Evolutionary conservation across 768 basidiomycete species (phyloP).

Genomic region (Russula sp.): DNA sequence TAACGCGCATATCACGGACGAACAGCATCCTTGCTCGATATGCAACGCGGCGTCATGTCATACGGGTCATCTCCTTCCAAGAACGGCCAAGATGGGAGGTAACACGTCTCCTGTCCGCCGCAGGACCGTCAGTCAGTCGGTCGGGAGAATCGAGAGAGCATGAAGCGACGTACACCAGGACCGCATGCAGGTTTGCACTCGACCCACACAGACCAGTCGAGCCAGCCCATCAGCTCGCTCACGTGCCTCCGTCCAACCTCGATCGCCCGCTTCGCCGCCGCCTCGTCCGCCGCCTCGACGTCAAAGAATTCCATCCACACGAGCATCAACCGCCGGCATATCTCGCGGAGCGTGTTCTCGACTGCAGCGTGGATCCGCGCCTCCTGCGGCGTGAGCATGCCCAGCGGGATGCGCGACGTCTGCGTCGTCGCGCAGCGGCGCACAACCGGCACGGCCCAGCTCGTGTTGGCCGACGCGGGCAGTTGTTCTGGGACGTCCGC

Average conservation of each 20-base stretch:
- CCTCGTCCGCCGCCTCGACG: slow-evolving; percentile 12
- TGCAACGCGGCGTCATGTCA: slow-evolving; percentile 21
- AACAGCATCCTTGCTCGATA: background rate
- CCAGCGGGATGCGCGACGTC: slow-evolving; percentile 14
- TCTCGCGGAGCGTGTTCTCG: slow-evolving; percentile 20
- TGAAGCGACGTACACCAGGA: slow-evolving; percentile 15
- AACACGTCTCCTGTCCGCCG: slow-evolving; percentile 17
- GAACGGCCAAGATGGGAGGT: slow-evolving; percentile 24
- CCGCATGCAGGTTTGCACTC: slow-evolving; percentile 18
- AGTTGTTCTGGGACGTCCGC: slow-evolving; percentile 11
- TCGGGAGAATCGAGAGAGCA: background rate
- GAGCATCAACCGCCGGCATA: slow-evolving; percentile 21
- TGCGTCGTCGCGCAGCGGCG: slow-evolving; percentile 20
- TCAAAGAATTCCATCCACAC: slow-evolving; percentile 24
- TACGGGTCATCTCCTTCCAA: background rate
- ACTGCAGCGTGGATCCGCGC: slow-evolving; percentile 16
- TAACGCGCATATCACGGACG: background rate
- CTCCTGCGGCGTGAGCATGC: slow-evolving; percentile 21
- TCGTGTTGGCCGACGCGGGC: background rate
- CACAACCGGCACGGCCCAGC: slow-evolving; percentile 19
- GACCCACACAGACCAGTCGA: slow-evolving; percentile 24
- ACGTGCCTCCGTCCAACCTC: slow-evolving; percentile 7
- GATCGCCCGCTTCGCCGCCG: background rate
- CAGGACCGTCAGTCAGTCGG: background rate
- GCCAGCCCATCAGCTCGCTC: slow-evolving; percentile 22